Conservation (phyloP, 305 asterid species). For the Rubia balearica region DNA sequence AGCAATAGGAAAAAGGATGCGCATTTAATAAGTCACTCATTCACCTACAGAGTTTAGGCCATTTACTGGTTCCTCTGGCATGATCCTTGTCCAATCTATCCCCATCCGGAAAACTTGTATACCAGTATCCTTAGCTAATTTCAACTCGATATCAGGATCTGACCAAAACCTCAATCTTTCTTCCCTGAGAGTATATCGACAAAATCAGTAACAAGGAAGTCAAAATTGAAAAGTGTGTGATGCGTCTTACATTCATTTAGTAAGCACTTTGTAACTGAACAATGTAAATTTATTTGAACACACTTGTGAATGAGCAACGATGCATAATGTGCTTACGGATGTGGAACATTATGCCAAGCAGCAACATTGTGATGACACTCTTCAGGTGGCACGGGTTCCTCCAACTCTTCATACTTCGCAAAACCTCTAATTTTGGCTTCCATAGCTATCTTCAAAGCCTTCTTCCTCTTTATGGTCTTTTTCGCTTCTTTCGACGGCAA, state of each 20-base stretch:
- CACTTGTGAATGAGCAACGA: not conserved
- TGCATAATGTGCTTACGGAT: slow-evolving; percentile 53
- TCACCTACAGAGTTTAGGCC: slow-evolving; percentile 55
- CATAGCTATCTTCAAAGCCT: slow-evolving; percentile 61
- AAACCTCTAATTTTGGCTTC: slow-evolving; percentile 77
- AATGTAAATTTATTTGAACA: too few relatives aligned
- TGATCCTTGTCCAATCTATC: slow-evolving; percentile 87
- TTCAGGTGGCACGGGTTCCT: slow-evolving; percentile 45
- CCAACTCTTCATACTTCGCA: slow-evolving; percentile 48
- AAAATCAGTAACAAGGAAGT: not conserved
- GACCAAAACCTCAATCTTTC: slow-evolving; percentile 95
- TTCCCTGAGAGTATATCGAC: slow-evolving; percentile 49
- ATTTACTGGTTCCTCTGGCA: slow-evolving; percentile 74
- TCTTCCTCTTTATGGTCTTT: slow-evolving; percentile 54
- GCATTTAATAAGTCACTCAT: not conserved
- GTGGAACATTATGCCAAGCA: slow-evolving; percentile 94
- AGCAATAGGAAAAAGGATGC: not conserved
- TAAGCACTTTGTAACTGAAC: not conserved
- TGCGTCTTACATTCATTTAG: not conserved
- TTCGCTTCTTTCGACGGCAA: slow-evolving; percentile 32
- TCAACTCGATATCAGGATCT: slow-evolving; percentile 88
- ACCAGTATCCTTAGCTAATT: slow-evolving; percentile 80
- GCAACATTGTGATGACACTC: slow-evolving; percentile 76
- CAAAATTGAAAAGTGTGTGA: not conserved
- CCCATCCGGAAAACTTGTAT: slow-evolving; percentile 90